Percentiles rank a stretch among this genome's conserved stretches.
Conservation (phyloP, 768 basidiomycete genomes). For the Glaciozyma antarctica region DNA sequence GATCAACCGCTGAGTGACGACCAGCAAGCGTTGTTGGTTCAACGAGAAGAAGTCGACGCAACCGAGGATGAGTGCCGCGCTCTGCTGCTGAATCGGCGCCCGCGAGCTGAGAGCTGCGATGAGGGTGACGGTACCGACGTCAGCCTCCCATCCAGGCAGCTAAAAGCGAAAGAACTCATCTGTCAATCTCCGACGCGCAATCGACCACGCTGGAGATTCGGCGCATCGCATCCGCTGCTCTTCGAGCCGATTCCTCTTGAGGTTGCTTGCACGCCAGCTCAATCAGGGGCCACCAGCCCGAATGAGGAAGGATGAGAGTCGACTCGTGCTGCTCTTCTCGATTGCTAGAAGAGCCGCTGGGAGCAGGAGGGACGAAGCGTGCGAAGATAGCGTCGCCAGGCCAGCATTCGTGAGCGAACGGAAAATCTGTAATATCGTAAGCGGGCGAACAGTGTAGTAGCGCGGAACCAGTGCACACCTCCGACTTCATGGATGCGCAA, state of each 20-base stretch:
- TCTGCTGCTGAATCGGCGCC: conserved; percentile 52
- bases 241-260: conserved; percentile 44
- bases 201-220: background rate
- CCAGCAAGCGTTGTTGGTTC: background rate
- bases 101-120: conserved; percentile 36
- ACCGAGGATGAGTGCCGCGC: conserved; percentile 61
- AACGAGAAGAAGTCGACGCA: conserved; percentile 49
- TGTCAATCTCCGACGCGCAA: conserved; percentile 46
- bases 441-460: background rate
- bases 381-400: conserved; percentile 37
- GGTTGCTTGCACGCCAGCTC: conserved; percentile 51
- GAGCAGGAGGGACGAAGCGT: conserved; percentile 46
- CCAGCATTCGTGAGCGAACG: background rate
- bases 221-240: conserved; percentile 11
- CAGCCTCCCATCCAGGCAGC: conserved; percentile 40
- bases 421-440: conserved; percentile 52
- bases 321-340: background rate
- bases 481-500: conserved; percentile 38
- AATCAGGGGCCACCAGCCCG: conserved; percentile 52
- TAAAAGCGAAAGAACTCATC: conserved; percentile 51
- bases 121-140: conserved; percentile 55
- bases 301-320: conserved; percentile 51
- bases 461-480: conserved; percentile 43
- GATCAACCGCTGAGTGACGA: background rate
- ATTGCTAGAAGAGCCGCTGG: conserved; percentile 13